phyloP scores from a whole-genome alignment of 2,329 filamentous ascomycete genomes.

The Fusarium sp. region DNA sequence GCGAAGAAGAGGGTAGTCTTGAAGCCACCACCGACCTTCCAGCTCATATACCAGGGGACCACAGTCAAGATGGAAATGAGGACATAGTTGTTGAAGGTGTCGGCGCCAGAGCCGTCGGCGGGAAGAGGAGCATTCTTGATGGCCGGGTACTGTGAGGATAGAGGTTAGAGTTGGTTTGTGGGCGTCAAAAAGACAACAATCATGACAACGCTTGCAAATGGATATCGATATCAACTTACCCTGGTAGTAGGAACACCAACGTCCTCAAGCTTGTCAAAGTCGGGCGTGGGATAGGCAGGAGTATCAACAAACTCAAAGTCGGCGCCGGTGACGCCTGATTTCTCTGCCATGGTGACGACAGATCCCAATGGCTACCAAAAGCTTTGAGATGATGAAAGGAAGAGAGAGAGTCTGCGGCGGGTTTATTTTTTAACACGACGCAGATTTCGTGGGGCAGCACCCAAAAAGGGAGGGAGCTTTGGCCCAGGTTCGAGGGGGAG shows the following conservation, averaged over 20 bases:
- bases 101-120: conserved; percentile 84
- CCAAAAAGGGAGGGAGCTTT: conserved; percentile 35
- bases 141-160: conserved; percentile 58
- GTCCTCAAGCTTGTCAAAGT: conserved; percentile 76
- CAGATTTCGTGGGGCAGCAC: conserved; percentile 37
- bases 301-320: conserved; percentile 59
- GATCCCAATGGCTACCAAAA: conserved; percentile 44
- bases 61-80: conserved; percentile 76
- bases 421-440: conserved; percentile 38
- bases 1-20: conserved; percentile 90
- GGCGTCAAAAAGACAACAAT: conserved; percentile 31
- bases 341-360: conserved; percentile 51
- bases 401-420: conserved; percentile 27
- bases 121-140: conserved; percentile 96
- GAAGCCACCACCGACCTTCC: conserved; percentile 87
- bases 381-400: conserved; percentile 32
- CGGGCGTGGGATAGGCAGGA: conserved; percentile 58
- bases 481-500: conserved; percentile 21
- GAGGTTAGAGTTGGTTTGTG: conserved; percentile 9
- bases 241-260: conserved; percentile 57
- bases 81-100: conserved; percentile 86
- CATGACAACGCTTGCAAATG: conserved; percentile 8
- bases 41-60: conserved; percentile 83
- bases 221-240: conserved; percentile 47
- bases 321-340: conserved; percentile 46